Conservation (phyloP, 176 grass and related monocot species). For the Otatea glauca region DNA sequence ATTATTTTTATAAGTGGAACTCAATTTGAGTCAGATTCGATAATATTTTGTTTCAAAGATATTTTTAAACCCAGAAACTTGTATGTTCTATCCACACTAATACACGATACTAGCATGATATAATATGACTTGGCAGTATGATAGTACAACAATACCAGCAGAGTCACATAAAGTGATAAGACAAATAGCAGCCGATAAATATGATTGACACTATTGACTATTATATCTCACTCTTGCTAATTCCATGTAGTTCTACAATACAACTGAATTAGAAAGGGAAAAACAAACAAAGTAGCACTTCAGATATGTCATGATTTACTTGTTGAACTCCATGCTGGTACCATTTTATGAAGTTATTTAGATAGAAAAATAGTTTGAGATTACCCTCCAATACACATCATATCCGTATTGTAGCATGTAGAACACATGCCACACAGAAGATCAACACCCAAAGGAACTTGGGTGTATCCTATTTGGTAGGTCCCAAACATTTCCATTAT, state of each 20-base stretch:
- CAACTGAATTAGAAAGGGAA: neutral
- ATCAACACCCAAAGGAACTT: neutral
- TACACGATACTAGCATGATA: neutral
- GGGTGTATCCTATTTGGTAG: neutral
- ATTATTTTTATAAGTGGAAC: conserved; percentile 8
- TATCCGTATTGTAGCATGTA: no score
- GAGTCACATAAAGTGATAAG: neutral
- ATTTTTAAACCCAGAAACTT: neutral
- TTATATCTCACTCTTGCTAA: neutral
- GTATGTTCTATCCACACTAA: neutral
- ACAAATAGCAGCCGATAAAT: neutral
- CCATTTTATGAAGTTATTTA: neutral
- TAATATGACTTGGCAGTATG: neutral
- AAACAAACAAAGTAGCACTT: neutral
- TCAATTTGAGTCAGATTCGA: neutral
- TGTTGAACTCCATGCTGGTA: neutral
- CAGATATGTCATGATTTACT: neutral
- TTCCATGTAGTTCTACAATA: neutral
- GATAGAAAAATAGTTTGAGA: neutral
- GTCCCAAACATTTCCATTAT: neutral
- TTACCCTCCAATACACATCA: neutral
- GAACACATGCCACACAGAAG: neutral
- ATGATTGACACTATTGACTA: neutral
- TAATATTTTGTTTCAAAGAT: neutral
- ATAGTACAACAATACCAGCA: neutral